Base-by-base conservation (phyloP, 768 basidiomycete genomes). In the Ramaria rubella region DNA sequence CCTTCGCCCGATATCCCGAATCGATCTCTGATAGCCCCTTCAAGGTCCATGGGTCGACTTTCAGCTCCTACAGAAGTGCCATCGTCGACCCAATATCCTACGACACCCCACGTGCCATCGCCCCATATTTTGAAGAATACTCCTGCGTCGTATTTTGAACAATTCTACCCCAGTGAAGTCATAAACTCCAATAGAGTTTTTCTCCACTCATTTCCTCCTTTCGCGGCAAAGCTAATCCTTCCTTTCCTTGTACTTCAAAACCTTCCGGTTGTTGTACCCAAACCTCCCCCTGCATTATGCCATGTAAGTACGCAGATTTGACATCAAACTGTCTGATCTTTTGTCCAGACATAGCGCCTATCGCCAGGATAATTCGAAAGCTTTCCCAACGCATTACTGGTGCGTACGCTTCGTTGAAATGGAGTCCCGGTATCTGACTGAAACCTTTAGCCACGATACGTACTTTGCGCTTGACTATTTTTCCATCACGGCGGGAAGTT, bases 281-380 rank as follows among this genome's bases (percentile, higher is more conserved):
- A 11, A 38, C 36, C 36, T 66, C 62, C 36, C 63, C 63, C n/a
- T 38, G 36, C n/a, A 38, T 38, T n/a, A n/a, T n/a, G n/a, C n/a
- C n/a, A n/a, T n/a, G n/a, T n/a, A n/a, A n/a, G n/a, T n/a, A n/a
- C n/a, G n/a, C n/a, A n/a, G n/a, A n/a, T n/a, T n/a, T n/a, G n/a
- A n/a, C n/a, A n/a, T n/a, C n/a, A n/a, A n/a, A 38, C 11, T n/a
- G n/a, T 38, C 36, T n/a, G n/a, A 11, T 11, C 36, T 11, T 11
- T 11, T 38, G n/a, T 38, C 11, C 36, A 38, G 36, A 38, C n/a
- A 11, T 38, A 11, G n/a, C 36, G 36, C n/a, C 36, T 11, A 38
- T 11, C n/a, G 11, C 11, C 11, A 11, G 36, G 36, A 38, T 38
- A 38, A 38, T 11, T 38, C 11, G n/a, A n/a, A n/a, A n/a, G n/a